A percentile compares a stretch with the other conserved stretches of the same genome.
These are phyloP conservation scores for Xylariaceae sp. DNA, from an alignment of 2,329 filamentous ascomycete species.

Conservation along the genomic window DNA sequence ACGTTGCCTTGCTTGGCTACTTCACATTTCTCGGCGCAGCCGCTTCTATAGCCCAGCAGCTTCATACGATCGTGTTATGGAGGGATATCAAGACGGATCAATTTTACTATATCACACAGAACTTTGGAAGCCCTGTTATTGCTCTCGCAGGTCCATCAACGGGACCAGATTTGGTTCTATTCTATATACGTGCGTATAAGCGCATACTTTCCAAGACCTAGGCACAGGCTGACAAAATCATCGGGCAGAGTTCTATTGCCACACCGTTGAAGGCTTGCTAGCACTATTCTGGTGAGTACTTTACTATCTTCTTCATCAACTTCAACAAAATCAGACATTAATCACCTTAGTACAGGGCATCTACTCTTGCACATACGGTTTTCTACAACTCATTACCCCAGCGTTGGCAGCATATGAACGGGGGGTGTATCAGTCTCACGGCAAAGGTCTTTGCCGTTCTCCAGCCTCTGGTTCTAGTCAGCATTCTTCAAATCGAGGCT, in stretches of 20 bases:
- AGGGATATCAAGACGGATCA: constrained; percentile 39
- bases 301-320: background rate
- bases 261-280: constrained; percentile 48
- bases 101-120: constrained; percentile 34
- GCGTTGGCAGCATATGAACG: constrained; percentile 27
- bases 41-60: constrained; percentile 42
- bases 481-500: constrained; percentile 28
- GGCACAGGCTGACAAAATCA: constrained; percentile 3
- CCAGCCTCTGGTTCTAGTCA: constrained; percentile 35
- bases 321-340: background rate
- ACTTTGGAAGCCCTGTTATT: constrained; percentile 39
- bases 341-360: constrained; percentile 29
- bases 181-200: constrained; percentile 44
- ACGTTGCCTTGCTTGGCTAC: constrained; percentile 40
- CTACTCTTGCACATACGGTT: constrained; percentile 36
- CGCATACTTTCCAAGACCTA: background rate
- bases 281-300: constrained; percentile 43
- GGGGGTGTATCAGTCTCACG: constrained; percentile 22
- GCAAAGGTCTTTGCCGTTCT: constrained; percentile 37
- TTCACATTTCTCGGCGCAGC: constrained; percentile 36
- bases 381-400: constrained; percentile 29
- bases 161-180: constrained; percentile 42
- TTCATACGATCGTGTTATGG: constrained; percentile 41
- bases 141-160: constrained; percentile 41
- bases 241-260: constrained; percentile 45